Evolutionary conservation across 1,284 basidiomycete species (phyloP), one percentile per base, ranked within the genome.

Genomic region (Marasmius tenuissimus): DNA sequence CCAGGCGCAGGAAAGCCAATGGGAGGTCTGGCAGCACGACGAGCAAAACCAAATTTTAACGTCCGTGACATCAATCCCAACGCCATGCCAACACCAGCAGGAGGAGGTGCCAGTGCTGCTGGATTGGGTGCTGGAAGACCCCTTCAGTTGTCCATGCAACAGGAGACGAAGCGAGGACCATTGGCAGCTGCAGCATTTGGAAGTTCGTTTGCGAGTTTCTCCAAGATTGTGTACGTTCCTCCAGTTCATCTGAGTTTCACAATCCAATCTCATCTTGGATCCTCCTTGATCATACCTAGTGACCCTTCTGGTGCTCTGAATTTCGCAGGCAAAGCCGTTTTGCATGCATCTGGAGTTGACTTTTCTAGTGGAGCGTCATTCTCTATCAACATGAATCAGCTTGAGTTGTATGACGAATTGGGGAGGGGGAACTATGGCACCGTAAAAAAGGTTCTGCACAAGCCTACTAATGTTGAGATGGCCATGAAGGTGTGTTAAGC

Each of bases 401-500:
- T 99, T 63, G 85, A 94, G 71, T 84, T 98, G 60, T 83, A 94
- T 61, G 93, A 96, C 71, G 96, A 98, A 74, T 84, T 99, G 48
- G 97, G 97, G 40, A 91, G 91, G 71, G 97, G 97, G 48, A 98
- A 98, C 74, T 99, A 99, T 72, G 97, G 97, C 27, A 97, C 95
- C 1, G 97, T 99, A 5, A 96, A 96, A 79, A 94, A 93, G 72
- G 97, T 98, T 2, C 81, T 93, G 50, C 97, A 99, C 72, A 94
- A 88, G 65, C 95, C 95, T 12, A 98, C 95, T 4, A 95, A 95
- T 59, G 95, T 98, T 37, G 85, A 87, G 63, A 98, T 99, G 96
- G 97, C 97, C 10, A 97, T 99, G 95, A 99, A 99, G 88, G 95
- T 96, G 60, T 57, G 70, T 65, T 56, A 42, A 45, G 22, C 18